Conservation (phyloP, 257 asterid genomes). For the Jacaranda mimosifolia region DNA sequence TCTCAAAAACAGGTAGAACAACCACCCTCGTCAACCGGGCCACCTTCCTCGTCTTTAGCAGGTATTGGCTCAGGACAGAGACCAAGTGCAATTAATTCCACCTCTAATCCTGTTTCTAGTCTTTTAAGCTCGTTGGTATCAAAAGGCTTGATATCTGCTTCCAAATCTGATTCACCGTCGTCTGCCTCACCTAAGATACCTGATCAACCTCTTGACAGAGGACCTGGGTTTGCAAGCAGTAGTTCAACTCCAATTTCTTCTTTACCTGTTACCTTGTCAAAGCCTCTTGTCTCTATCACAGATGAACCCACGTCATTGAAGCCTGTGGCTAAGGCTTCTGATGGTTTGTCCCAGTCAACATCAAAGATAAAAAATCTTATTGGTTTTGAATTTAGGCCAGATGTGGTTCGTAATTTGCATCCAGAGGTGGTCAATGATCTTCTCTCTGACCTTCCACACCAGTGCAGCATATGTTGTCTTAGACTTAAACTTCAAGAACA, state of each 20-base stretch:
- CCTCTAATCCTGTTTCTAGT: slow-evolving; percentile 75
- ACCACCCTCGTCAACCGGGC: slow-evolving; percentile 41
- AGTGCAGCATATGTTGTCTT: slow-evolving; percentile 72
- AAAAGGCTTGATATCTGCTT: slow-evolving; percentile 78
- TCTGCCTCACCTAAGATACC: slow-evolving; percentile 42
- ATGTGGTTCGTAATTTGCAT: slow-evolving; percentile 67
- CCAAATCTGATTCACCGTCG: slow-evolving; percentile 53
- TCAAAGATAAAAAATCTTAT: slow-evolving; percentile 57
- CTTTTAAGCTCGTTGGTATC: slow-evolving; percentile 83
- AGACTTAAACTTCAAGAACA: slow-evolving; percentile 64
- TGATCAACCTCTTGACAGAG: slow-evolving; percentile 47
- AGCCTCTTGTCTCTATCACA: slow-evolving; percentile 42
- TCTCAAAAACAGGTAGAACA: slow-evolving; percentile 52
- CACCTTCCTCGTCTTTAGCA: slow-evolving; percentile 41
- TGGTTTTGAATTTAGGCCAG: slow-evolving; percentile 74
- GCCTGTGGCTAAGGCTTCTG: slow-evolving; percentile 43
- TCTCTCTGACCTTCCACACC: slow-evolving; percentile 66
- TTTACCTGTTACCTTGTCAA: slow-evolving; percentile 44
- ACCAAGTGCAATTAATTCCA: slow-evolving; percentile 48
- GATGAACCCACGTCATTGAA: slow-evolving; percentile 43
- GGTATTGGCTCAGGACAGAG: slow-evolving; percentile 47
- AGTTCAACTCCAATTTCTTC: slow-evolving; percentile 50
- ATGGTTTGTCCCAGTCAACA: slow-evolving; percentile 42
- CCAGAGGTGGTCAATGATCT: slow-evolving; percentile 69
- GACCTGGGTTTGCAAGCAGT: slow-evolving; percentile 47